Evolutionary conservation across 768 basidiomycete species (phyloP), one percentile per base, ranked within the genome.

Genomic region (Mycena albidolilacea): DNA sequence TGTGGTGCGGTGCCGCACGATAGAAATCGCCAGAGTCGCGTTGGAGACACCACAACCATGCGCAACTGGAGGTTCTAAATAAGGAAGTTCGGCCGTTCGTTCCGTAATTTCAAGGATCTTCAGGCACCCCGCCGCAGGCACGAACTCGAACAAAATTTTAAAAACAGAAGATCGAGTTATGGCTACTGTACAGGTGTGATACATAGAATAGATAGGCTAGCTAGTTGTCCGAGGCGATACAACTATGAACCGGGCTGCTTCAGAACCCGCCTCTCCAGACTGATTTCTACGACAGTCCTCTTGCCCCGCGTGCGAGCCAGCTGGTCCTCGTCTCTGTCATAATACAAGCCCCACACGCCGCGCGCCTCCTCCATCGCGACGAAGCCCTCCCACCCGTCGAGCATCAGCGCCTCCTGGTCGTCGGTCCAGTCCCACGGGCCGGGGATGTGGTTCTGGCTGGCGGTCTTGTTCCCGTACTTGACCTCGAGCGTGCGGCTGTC

Each of bases 371-470:
- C 79, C 39, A 78, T 10, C 41, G 79, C 80, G 4, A 81, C 77
- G 64, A 81, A 78, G 0, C 78, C 79, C 68, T 81, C 80, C 77
- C 78, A 79, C 0, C 64, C 79, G 41, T 78, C 78, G 37, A 80
- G 46, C 59, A 72, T 71, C 58, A 82, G 41, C 35, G 70, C 76
- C 48, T 39, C 30, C 70, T 79, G 73, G 44, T 80, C 77, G 14
- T 75, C 73, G 35, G 80, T 82, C 80, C 79, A 82, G 65, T 82
- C 80, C 79, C 80, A 80, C 14, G 79, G 79, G 0, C 78, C 80
- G 15, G 75, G 77, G 57, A 80, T 77, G 66, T 82, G 78, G 37
- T 71, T n/a, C 52, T 78, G 64, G 67, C 78, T 79, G 7, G 71
- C 72, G 1, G 80, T 79, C 71, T 80, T 82, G 76, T 81, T 82